Base-by-base conservation (phyloP, 2,329 filamentous ascomycete genomes). In the Emydomyces testavorans region DNA sequence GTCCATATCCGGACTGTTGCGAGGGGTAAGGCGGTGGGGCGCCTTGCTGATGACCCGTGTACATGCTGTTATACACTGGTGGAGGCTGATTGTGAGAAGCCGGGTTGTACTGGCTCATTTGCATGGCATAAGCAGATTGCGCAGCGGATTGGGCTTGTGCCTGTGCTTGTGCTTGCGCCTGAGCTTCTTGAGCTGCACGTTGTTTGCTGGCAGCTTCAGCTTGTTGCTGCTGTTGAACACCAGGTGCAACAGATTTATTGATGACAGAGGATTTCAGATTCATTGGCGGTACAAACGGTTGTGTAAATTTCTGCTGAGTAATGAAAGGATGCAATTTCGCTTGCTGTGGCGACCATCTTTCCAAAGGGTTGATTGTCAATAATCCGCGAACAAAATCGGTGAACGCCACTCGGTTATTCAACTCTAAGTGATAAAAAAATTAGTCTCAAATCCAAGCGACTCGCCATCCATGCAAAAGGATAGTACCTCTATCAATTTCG, bases 321-420 rank as follows among this genome's bases (percentile, higher is more conserved):
- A 98, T 98, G 66, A 98, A 98, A 0, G 92, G 92, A 62, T 98
- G 92, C 51, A 95, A 72, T 63, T 95, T 95, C 28, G 92, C 92
- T 68, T 98, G 92, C 61, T 95, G 90, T 5, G 92, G 92, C 3
- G 92, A 94, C 92, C 92, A 98, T 64, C 92, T 75, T 67, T 98
- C 92, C 28, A 98, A 75, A 2, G 92, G 92, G 62, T 95, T 98
- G 62, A 95, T 93, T 51, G 85, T 94, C 49, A 98, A 72, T 32
- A 98, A 69, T 11, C 92, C 92, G 55, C 92, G 81, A 20, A 96
- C 92, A 59, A 98, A 98, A 65, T 98, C 92, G 62, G 96, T 98
- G 60, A 98, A 98, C 3, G 92, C 89, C 52, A 93, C 80, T 37
- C 92, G 83, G 62, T 98, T 98, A 62, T 92, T 94, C 83, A 98